Base-by-base conservation (phyloP, 1,284 basidiomycete species). In the Ceratobasidium sp. region DNA sequence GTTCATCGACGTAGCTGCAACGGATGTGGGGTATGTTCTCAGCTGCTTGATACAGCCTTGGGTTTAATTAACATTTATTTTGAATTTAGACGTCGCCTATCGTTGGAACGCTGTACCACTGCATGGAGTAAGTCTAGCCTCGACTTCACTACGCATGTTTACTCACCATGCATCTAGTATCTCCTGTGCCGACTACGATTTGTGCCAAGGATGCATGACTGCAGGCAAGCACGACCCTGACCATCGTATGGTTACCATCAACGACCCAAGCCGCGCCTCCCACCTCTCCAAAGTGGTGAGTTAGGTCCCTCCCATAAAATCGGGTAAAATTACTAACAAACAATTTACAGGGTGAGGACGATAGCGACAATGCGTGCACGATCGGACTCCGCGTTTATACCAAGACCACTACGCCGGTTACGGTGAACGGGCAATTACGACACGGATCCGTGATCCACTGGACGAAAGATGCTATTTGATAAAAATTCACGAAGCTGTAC, bases 311-410 rank as follows among this genome's bases (percentile, higher is more conserved):
- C 15, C 24, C 14, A 24, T 9, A 27, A 17, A 47, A 14, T 36
- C 14, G 1, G n/a, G n/a, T n/a, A 24, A 6, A n/a, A 6, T 63
- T 22, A 27, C 62, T 71, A 4, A 47, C 44, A 3, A 53, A 22
- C 22, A 24, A n/a, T n/a, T n/a, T 53, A 24, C 62, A 73, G 56
- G 60, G 31, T 14, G 73, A 76, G 54, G 75, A 60, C 44, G 71
- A 64, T 75, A 74, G 56, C 24, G 74, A 73, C 44, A 71, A 71
- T 44, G 59, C 60, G n/a, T 50, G 76, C 57, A 74, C 76, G 19
- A n/a, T 78, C 59, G 77, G 77, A 1, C 47, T 78, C 11, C 63
- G 75, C 27, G 76, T 78, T 5, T 78, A 78, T 50, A 76, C 76
- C 14, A 63, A 75, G 67, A 63, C 72, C 22, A 53, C 50, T 15